These are phyloP conservation scores for Yamadazyma paraphyllophila DNA, from an alignment of 805 yeast species.

Conservation along the genomic window DNA sequence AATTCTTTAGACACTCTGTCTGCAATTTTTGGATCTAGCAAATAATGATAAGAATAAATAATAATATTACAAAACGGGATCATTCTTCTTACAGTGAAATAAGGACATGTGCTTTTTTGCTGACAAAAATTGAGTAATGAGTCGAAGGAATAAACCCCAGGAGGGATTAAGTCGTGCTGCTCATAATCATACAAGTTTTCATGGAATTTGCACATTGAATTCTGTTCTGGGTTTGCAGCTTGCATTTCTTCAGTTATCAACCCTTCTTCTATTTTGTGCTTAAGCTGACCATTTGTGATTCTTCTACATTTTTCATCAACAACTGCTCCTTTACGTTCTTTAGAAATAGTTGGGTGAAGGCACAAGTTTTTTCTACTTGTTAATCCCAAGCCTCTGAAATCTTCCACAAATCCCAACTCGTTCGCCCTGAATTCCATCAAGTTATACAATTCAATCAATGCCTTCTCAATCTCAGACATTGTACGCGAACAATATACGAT, in stretches of 20 bases:
- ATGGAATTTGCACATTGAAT: conserved; percentile 75
- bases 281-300: conserved; percentile 87
- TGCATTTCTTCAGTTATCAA: conserved; percentile 53
- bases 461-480: conserved; percentile 98
- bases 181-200: conserved; percentile 85
- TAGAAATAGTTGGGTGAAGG: conserved; percentile 80
- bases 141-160: conserved; percentile 94
- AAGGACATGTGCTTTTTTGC: conserved; percentile 83
- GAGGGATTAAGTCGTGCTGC: conserved; percentile 84
- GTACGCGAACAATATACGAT: conserved; percentile 98
- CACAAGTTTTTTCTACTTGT: conserved; percentile 94
- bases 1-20: conserved; percentile 91
- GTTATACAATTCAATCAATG: conserved; percentile 82
- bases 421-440: conserved; percentile 83
- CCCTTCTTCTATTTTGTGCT: conserved; percentile 54
- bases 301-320: conserved; percentile 97
- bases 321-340: conserved; percentile 84
- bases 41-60: conserved; percentile 94
- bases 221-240: conserved; percentile 35
- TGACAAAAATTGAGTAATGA: conserved; percentile 75
- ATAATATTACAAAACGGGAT: conserved; percentile 89
- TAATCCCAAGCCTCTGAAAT: conserved; percentile 90
- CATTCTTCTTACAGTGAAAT: conserved; percentile 97
- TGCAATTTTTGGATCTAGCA: conserved; percentile 95
- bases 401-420: conserved; percentile 84